These are phyloP conservation scores for Tetraselmis chui DNA, from an alignment of 139 green algal species.

Conservation along the genomic window DNA sequence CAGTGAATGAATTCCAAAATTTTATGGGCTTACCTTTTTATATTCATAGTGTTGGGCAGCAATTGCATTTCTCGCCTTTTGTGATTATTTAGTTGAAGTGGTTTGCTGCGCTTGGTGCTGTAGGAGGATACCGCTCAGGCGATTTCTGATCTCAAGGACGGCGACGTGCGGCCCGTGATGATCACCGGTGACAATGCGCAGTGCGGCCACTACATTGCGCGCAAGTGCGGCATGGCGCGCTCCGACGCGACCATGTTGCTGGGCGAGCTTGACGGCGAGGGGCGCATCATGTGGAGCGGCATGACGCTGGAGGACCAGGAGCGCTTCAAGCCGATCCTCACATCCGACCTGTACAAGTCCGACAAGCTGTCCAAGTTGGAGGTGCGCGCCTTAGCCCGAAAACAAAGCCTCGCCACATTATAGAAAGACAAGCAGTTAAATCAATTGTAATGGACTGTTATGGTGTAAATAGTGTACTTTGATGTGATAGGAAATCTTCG, in stretches of 20 bases:
- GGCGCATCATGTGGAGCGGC: not conserved
- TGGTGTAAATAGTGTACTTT: no score
- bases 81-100: no score
- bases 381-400: not conserved
- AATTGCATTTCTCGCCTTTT: no score
- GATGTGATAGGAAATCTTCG: no score
- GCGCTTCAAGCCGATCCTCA: not conserved
- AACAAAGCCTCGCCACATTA: no score
- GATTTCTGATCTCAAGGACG: constrained; percentile 1
- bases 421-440: no score
- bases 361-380: not conserved
- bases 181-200: constrained; percentile 17
- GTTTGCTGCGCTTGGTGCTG: no score
- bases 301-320: not conserved
- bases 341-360: not conserved
- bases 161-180: constrained; percentile 13
- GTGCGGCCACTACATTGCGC: constrained; percentile 13
- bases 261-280: constrained; percentile 4
- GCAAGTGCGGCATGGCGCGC: constrained; percentile 6
- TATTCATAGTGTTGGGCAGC: no score
- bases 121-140: constrained; percentile 7
- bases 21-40: no score
- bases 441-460: no score
- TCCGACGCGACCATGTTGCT: constrained; percentile 3
- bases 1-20: no score